Evolutionary conservation across 169 alveolate genomes (phyloP).

Genomic region (Besnoitia besnoiti): DNA sequence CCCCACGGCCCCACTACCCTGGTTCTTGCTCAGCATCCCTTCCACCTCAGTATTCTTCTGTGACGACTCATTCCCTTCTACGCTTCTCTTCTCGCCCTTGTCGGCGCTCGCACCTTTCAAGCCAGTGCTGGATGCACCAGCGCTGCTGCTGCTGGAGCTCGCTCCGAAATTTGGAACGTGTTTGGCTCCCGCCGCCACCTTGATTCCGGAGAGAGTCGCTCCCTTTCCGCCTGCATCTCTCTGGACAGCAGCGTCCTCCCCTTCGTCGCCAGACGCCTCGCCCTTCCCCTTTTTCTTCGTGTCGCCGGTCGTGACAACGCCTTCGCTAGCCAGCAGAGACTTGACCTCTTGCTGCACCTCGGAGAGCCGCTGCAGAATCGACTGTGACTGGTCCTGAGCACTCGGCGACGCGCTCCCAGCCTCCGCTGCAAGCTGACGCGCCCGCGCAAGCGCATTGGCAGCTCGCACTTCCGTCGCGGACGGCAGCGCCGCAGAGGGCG

Average conservation of each 20-base stretch:
- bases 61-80: neutral
- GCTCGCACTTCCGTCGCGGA: neutral
- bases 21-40: neutral
- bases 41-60: neutral
- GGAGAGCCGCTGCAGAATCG: neutral
- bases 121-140: neutral
- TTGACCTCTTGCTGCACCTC: constrained; percentile 1
- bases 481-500: neutral
- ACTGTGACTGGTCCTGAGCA: constrained; percentile 2
- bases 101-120: neutral
- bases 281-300: neutral
- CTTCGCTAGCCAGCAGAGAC: neutral
- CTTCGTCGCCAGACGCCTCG: neutral
- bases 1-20: neutral
- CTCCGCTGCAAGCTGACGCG: neutral
- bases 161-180: neutral
- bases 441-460: neutral
- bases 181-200: neutral
- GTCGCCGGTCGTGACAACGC: neutral
- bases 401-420: neutral
- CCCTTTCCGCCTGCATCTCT: neutral
- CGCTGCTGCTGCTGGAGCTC: neutral
- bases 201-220: too few species aligned
- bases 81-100: neutral
- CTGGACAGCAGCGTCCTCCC: neutral